Evolutionary conservation across 768 basidiomycete genomes (phyloP).

Genomic region (Tricholoma matsutake): DNA sequence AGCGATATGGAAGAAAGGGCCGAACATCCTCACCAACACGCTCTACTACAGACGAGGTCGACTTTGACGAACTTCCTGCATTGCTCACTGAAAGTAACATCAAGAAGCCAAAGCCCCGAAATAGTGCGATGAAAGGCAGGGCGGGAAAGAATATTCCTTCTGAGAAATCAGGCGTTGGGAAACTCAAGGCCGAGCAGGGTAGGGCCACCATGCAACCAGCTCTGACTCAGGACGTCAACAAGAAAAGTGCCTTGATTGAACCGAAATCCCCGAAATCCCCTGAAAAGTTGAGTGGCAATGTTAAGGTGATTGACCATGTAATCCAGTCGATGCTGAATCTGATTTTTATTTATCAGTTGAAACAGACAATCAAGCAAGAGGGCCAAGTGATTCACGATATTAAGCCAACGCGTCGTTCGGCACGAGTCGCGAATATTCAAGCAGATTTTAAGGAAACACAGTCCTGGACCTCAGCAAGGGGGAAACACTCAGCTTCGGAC

Average conservation of each 20-base stretch:
- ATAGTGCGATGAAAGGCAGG: constrained; percentile 29
- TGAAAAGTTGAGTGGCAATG: not conserved
- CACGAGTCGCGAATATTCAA: constrained; percentile 7
- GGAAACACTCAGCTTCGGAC: not conserved
- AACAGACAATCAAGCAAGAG: not conserved
- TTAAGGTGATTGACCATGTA: not conserved
- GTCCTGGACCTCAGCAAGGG: not conserved
- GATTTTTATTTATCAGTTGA: not conserved
- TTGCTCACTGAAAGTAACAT: constrained; percentile 3
- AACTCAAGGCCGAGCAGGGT: constrained; percentile 12
- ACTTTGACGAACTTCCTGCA: constrained; percentile 32
- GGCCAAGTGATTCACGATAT: not conserved
- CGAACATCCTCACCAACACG: constrained; percentile 28
- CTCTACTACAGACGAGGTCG: constrained; percentile 11
- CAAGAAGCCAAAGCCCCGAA: constrained; percentile 15
- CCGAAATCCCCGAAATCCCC: not conserved
- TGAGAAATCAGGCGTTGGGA: constrained; percentile 7
- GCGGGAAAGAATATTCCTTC: constrained; percentile 15
- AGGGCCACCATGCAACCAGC: not conserved
- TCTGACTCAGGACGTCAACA: not conserved
- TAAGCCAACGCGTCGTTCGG: constrained; percentile 4
- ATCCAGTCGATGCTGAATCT: not conserved
- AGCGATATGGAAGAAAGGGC: constrained; percentile 32
- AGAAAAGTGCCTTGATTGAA: not conserved
- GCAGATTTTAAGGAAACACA: not conserved